These are phyloP conservation scores for Helicostylum pulchrum DNA, from an alignment of 192 early-diverging fungal genomes.

Conservation along the genomic window DNA sequence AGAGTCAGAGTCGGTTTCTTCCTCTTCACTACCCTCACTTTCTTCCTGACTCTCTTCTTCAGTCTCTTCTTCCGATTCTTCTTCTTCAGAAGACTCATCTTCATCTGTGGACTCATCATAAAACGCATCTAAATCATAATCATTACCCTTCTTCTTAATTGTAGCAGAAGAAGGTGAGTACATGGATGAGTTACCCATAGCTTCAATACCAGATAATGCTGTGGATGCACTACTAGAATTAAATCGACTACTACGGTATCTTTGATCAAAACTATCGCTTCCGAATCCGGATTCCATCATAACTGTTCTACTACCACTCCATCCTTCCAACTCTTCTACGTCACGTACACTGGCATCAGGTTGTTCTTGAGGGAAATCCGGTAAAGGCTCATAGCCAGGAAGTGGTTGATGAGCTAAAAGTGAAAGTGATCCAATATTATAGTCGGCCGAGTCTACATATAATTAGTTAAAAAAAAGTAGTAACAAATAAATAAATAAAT, in stretches of 20 bases:
- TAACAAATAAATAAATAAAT: constrained; percentile 25
- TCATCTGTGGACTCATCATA: constrained; percentile 44
- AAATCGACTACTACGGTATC: constrained; percentile 36
- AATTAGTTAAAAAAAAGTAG: constrained; percentile 15
- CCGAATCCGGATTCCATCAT: constrained; percentile 39
- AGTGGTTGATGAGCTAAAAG: constrained; percentile 55
- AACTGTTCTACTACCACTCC: constrained; percentile 28
- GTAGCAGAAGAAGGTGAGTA: constrained; percentile 22
- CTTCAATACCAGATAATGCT: constrained; percentile 30
- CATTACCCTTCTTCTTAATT: constrained; percentile 27
- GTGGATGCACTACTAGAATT: not conserved
- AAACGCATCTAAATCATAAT: constrained; percentile 46
- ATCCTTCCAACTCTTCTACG: constrained; percentile 34
- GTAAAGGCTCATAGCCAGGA: constrained; percentile 73
- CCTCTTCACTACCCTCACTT: constrained; percentile 1
- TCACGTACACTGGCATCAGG: constrained; percentile 54
- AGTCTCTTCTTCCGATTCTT: constrained; percentile 43
- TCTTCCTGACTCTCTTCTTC: constrained; percentile 29
- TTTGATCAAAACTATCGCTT: constrained; percentile 41
- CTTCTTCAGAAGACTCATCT: constrained; percentile 37
- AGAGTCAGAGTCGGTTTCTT: not conserved
- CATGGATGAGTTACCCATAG: constrained; percentile 22
- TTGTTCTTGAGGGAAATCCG: constrained; percentile 69
- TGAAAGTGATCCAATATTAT: constrained; percentile 65
- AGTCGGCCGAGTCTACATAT: constrained; percentile 29